These are phyloP conservation scores for Cenchrus americanus DNA, from an alignment of 176 grass and related monocot genomes.

Conservation along the genomic window DNA sequence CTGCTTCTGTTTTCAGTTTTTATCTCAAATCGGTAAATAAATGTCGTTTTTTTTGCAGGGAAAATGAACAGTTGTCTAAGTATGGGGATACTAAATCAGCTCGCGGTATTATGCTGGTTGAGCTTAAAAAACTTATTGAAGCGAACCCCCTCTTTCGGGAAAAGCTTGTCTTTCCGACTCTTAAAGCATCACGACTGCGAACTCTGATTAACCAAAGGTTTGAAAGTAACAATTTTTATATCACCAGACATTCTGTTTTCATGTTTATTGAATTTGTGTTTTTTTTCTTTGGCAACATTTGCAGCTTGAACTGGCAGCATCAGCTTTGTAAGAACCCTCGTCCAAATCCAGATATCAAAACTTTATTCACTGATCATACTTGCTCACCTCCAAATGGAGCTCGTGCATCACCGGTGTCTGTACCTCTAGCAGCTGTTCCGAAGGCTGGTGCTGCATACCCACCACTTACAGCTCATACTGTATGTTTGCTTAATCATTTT, in stretches of 20 bases:
- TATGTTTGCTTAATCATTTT: constrained; percentile 48
- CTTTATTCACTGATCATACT: constrained; percentile 91
- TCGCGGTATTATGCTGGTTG: constrained; percentile 87
- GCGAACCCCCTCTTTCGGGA: constrained; percentile 96
- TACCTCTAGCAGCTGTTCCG: constrained; percentile 83
- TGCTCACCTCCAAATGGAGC: constrained; percentile 77
- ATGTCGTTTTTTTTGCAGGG: constrained; percentile 57
- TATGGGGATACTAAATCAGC: constrained; percentile 97
- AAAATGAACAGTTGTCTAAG: constrained; percentile 97
- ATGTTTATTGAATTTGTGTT: constrained; percentile 9
- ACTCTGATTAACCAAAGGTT: constrained; percentile 99
- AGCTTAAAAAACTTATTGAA: constrained; percentile 97
- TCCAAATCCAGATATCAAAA: constrained; percentile 96
- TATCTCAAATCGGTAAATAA: constrained; percentile 4
- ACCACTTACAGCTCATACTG: constrained; percentile 69
- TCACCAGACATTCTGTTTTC: constrained; percentile 15
- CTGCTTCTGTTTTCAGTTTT: neutral
- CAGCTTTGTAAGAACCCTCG: constrained; percentile 98
- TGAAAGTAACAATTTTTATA: constrained; percentile 23
- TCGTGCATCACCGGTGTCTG: constrained; percentile 75
- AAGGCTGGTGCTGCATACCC: constrained; percentile 74
- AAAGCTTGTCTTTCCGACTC: constrained; percentile 87
- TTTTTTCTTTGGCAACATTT: constrained; percentile 18
- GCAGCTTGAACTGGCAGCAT: constrained; percentile 99
- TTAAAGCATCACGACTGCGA: constrained; percentile 85